Evolutionary conservation across 2,329 filamentous ascomycete species (phyloP).

Genomic region (Gnomoniopsis smithogilvyi): DNA sequence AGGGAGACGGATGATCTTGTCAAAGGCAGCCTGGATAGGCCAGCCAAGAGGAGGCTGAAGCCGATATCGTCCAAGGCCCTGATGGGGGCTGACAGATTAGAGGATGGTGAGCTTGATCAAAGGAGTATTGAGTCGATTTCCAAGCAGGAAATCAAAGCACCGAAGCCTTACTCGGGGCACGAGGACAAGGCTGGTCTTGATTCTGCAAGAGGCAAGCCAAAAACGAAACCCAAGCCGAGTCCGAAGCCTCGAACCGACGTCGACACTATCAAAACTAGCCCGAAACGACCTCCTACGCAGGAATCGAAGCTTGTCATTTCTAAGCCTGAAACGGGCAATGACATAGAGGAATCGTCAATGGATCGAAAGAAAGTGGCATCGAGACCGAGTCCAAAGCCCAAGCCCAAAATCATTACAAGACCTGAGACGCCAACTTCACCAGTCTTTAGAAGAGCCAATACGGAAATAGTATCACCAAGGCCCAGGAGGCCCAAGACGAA

Average conservation of each 20-base stretch:
- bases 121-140: no score
- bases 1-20: slow-evolving; percentile 22
- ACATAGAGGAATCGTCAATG: slow-evolving; percentile 18
- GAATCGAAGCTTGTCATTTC: slow-evolving; percentile 21
- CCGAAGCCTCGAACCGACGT: neutral
- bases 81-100: neutral
- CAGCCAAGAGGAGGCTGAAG: slow-evolving; percentile 17
- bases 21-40: slow-evolving; percentile 25
- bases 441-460: slow-evolving; percentile 16
- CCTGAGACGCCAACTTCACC: slow-evolving; percentile 19
- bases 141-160: no score
- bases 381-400: slow-evolving; percentile 26
- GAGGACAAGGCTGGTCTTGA: no score
- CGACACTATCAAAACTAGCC: neutral
- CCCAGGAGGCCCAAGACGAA: slow-evolving; percentile 30
- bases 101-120: neutral
- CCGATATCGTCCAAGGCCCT: slow-evolving; percentile 24
- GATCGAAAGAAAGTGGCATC: slow-evolving; percentile 3
- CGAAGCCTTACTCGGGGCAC: no score
- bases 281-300: neutral
- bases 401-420: slow-evolving; percentile 8
- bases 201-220: no score
- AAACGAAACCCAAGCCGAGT: neutral
- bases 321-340: slow-evolving; percentile 27
- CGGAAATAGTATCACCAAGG: slow-evolving; percentile 29